Base-by-base conservation (phyloP, 2,329 filamentous ascomycete species). In the Verticillium nubilum region DNA sequence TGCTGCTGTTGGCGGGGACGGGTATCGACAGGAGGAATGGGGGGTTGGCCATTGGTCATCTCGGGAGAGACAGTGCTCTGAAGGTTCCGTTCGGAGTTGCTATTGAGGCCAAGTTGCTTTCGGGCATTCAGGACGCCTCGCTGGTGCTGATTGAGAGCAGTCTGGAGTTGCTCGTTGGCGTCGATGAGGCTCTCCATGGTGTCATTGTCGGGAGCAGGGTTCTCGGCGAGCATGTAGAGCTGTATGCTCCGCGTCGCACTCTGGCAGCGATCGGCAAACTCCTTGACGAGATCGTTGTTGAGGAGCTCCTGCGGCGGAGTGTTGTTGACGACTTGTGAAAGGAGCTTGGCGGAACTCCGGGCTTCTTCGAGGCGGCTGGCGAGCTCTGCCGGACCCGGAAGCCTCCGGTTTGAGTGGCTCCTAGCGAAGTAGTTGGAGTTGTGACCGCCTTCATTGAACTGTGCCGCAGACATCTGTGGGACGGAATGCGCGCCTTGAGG, bases 131-230 rank as follows among this genome's bases (percentile, higher is more conserved):
- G 75, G 47, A 96, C 78, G 10, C 92, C 89, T 58, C 92, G 86
- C 73, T 96, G 91, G 72, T 97, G 91, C 70, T 92, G 87, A 64
- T 87, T 95, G 47, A 94, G 80, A 0, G 93, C 88, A 52, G 90
- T 85, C 62, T 91, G 90, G 29, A 99, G 80, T 70, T 94, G 90
- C 73, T 98, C 95, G 71, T 96, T 97, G 15, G 92, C 95, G 73
- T 97, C 92, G 68, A 99, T 97, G 62, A 99, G 78, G 15, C 87
- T 93, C 70, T 95, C 87, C 84, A 98, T 92, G 1, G 94, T 98
- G 66, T 97, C 89, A 68, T 97, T 94, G 72, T 98, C 95, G 0
- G 94, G 93, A 1, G 85, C 72, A 0, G 94, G 93, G 70, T 91
- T 84, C 59, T 89, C 87, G 54, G 87, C 85, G 50, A 87, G 81